Evolutionary conservation across 108 stramenopile genomes (phyloP), one percentile per base, ranked within the genome.

Genomic region (Nitzschia sp.): DNA sequence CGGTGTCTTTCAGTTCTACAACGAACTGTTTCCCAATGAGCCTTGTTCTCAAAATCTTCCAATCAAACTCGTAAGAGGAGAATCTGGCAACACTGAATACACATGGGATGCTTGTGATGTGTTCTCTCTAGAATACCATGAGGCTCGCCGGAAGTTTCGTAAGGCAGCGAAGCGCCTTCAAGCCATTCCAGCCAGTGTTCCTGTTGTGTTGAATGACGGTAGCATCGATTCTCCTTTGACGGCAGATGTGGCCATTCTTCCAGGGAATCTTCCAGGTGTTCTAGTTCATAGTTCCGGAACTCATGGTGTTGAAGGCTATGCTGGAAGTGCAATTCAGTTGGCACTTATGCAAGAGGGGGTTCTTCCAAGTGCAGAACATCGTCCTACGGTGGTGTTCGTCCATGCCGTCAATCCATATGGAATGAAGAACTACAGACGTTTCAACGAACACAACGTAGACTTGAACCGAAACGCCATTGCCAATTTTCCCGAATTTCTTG

Each of bases 251-350:
- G 81, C 77, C 25, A 41, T 82, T 53, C 10, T 86, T 7, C 58
- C 62, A 7, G 84, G 84, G 41, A 44, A 58, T 3, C 12, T 41
- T 26, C 54, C 64, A 7, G 83, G 75, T n/a, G 44, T 67, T 17
- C 59, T 90, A 21, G 78, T 94, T 41, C 93, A 91, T 71, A 70
- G 74, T 10, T 81, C 85, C 12, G 93, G 87, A 2, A 65, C 75
- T 15, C 93, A 94, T 63, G 93, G 93, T 0, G 84, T 88, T 8
- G 93, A 94, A 75, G 93, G 93, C n/a, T 91, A 88, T 68, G 77
- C 86, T 0, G 93, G 93, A 57, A 73, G 76, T 20, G 90, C 93
- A 10, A 77, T 90, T 51, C 93, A 94, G 68, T 41, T 85, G 39
- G 80, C 82, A 17, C 77, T 83, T 44, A 50, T 92, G 20, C 57